Conservation (phyloP, 345 rosid species). For the Noccaea bulbosa region DNA sequence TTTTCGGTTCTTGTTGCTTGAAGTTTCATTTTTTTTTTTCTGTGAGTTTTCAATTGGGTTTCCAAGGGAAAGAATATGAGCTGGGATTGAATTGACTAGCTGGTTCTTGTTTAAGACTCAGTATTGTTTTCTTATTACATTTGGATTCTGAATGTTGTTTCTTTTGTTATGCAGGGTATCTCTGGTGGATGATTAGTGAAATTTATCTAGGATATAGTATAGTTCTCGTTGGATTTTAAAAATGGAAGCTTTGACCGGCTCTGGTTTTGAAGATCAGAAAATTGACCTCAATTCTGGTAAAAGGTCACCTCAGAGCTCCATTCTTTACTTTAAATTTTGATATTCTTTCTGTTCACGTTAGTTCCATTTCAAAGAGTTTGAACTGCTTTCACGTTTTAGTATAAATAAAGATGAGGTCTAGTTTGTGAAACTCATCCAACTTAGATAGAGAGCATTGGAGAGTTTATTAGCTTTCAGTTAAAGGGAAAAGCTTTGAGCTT, state of each 20-base stretch:
- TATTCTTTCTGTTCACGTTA: no score
- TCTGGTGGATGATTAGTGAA: conserved; percentile 8
- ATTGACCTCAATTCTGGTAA: conserved; percentile 38
- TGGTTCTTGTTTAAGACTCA: neutral
- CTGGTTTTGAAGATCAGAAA: conserved; percentile 44
- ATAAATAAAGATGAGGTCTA: neutral
- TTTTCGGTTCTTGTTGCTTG: conserved; percentile 24
- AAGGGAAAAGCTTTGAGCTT: conserved; percentile 6
- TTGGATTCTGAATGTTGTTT: conserved; percentile 7
- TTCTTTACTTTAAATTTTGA: no score
- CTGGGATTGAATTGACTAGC: conserved; percentile 8
- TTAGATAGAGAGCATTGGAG: neutral
- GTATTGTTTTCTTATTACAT: conserved; percentile 5
- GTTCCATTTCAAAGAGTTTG: neutral
- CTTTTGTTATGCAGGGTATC: conserved; percentile 38
- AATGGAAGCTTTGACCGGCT: conserved; percentile 53
- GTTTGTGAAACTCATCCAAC: conserved; percentile 8
- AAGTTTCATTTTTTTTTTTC: neutral
- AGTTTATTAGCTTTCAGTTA: neutral
- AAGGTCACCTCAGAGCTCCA: conserved; percentile 32
- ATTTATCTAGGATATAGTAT: neutral
- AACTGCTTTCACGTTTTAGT: neutral
- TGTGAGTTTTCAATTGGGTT: neutral
- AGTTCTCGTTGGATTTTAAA: neutral
- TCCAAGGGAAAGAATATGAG: neutral